A percentile compares a stretch with the other conserved stretches of the same genome.
phyloP scores from a whole-genome alignment of 106 monocot species.

The Dendrobium catenatum region DNA sequence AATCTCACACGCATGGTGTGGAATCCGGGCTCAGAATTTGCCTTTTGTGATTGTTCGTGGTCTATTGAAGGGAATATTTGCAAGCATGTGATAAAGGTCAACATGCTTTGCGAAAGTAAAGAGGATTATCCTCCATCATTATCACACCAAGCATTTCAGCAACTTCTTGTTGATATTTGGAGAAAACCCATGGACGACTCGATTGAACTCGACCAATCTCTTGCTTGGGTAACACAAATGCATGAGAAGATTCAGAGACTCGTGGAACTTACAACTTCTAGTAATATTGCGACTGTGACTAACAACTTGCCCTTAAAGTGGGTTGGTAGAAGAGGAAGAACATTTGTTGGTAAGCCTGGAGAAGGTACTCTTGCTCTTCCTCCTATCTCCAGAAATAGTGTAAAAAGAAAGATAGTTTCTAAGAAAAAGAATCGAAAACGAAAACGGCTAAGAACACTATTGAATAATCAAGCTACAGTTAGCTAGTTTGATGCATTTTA shows the following conservation, averaged over 20 bases:
- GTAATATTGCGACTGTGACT: constrained; percentile 45
- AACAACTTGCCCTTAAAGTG: constrained; percentile 62
- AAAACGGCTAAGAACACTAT: constrained; percentile 26
- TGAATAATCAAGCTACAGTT: background rate
- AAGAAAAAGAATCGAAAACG: constrained; percentile 52
- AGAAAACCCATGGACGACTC: constrained; percentile 72
- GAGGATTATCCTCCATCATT: constrained; percentile 44
- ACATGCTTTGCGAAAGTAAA: constrained; percentile 31
- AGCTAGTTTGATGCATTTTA: no score
- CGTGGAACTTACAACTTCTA: constrained; percentile 48
- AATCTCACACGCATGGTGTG: constrained; percentile 35
- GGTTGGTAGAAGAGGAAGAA: constrained; percentile 59
- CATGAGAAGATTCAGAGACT: constrained; percentile 46
- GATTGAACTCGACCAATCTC: constrained; percentile 60
- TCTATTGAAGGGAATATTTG: constrained; percentile 89
- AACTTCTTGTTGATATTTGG: constrained; percentile 52
- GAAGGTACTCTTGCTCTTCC: constrained; percentile 23
- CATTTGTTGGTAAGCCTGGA: constrained; percentile 37
- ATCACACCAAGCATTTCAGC: constrained; percentile 49
- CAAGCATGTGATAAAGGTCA: constrained; percentile 91
- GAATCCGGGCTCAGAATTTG: constrained; percentile 91
- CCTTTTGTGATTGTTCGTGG: constrained; percentile 87
- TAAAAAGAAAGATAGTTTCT: constrained; percentile 14
- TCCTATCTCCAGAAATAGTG: constrained; percentile 5
- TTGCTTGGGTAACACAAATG: constrained; percentile 66